Evolutionary conservation across 2,329 filamentous ascomycete species (phyloP), one percentile per base, ranked within the genome.

Genomic region (Anisogramma anomala): DNA sequence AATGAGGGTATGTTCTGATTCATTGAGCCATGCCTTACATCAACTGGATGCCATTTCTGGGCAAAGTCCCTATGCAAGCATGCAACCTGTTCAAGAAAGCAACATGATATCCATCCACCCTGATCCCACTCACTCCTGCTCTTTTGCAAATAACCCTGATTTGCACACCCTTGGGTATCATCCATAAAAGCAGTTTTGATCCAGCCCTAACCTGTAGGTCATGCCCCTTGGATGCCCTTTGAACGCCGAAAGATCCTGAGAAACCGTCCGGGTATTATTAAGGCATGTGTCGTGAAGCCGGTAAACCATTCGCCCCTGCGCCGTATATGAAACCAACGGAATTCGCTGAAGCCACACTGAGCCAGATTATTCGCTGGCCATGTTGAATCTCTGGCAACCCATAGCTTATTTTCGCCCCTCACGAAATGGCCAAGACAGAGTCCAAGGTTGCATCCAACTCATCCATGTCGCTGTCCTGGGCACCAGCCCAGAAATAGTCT

Each of bases 401-500:
- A 28, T 15, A 23, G 5, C 13, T 15, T 27, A 17, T 14, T 14
- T 7, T 15, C 11, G 32, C n/a, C 25, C 22, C 11, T 45, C 22
- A 66, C 31, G 61, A 63, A 42, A 68, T 69, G 6, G 67, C 65
- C 25, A 77, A 58, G 45, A 70, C 71, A 3, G 71, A 72, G 45
- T 77, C 74, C 37, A 81, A 61, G 13, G 80, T 64, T 30, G 58
- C 61, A 49, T 80, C 70, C 19, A 82, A 62, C 41, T 66, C 59
- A 35, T 67, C 61, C 50, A 65, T 64, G 48, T 79, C 75, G 22
- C 64, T 58, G 3, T 51, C 48, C 35, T 72, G 69, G 28, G 69
- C 70, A 3, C 78, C 79, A 35, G 79, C 76, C 79, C 79, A 83
- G 49, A 66, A 66, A n/a, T 64, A 56, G 10, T 77, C 72, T 14